These are phyloP conservation scores for Fusarium succisae DNA, from an alignment of 2,329 filamentous ascomycete genomes.

Conservation along the genomic window DNA sequence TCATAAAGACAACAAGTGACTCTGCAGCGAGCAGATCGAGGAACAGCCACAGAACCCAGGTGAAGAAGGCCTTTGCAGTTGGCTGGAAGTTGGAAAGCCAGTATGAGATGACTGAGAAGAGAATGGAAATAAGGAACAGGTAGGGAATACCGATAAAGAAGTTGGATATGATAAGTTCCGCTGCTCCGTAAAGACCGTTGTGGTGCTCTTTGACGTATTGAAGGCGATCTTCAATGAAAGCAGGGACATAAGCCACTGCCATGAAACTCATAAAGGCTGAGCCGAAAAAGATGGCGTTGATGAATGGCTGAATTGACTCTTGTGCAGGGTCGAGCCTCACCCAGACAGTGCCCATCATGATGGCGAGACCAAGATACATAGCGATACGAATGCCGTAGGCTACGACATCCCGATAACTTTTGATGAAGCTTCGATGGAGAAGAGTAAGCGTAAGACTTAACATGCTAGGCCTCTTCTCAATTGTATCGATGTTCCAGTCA, in stretches of 20 bases:
- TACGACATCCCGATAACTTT: slow-evolving; percentile 84
- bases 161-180: slow-evolving; percentile 79
- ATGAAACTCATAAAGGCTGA: slow-evolving; percentile 82
- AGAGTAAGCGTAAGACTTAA: slow-evolving; percentile 68
- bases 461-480: slow-evolving; percentile 52
- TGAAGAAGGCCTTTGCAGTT: slow-evolving; percentile 73
- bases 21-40: slow-evolving; percentile 85
- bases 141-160: slow-evolving; percentile 85
- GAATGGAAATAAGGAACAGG: slow-evolving; percentile 77
- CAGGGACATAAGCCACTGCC: slow-evolving; percentile 85
- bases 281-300: slow-evolving; percentile 83
- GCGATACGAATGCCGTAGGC: slow-evolving; percentile 83
- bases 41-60: slow-evolving; percentile 85
- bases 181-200: slow-evolving; percentile 82
- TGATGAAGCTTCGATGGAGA: slow-evolving; percentile 82
- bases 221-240: slow-evolving; percentile 71
- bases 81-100: slow-evolving; percentile 82
- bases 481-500: slow-evolving; percentile 17
- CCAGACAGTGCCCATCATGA: slow-evolving; percentile 92
- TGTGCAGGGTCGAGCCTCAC: slow-evolving; percentile 75
- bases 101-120: slow-evolving; percentile 81
- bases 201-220: slow-evolving; percentile 69
- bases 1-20: slow-evolving; percentile 81
- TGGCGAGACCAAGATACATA: slow-evolving; percentile 80
- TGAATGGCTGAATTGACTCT: slow-evolving; percentile 79